phyloP scores from a whole-genome alignment of 164 flowering plant species.

The Tetracentron sinense region DNA sequence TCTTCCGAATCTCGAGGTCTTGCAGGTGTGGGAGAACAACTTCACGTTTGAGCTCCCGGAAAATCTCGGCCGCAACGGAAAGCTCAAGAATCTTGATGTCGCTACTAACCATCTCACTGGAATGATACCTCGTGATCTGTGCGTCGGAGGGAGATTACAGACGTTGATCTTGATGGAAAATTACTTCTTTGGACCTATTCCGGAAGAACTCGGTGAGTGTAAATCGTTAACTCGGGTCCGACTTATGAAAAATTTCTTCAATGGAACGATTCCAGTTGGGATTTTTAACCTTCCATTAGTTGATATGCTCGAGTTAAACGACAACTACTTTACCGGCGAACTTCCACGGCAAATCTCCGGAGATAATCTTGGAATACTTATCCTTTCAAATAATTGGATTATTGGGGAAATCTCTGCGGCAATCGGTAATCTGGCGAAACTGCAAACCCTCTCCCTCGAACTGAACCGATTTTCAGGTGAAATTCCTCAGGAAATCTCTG shows the following conservation, averaged over 20 bases:
- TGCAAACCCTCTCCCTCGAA: slow-evolving; percentile 46
- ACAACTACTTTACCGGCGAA: slow-evolving; percentile 50
- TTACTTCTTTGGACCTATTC: slow-evolving; percentile 47
- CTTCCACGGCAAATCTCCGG: slow-evolving; percentile 43
- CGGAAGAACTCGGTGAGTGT: slow-evolving; percentile 56
- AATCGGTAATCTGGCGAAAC: slow-evolving; percentile 38
- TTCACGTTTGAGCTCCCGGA: slow-evolving; percentile 52
- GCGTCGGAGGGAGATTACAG: slow-evolving; percentile 43
- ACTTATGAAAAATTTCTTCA: slow-evolving; percentile 33
- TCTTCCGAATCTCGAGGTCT: slow-evolving; percentile 48
- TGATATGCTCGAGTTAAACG: slow-evolving; percentile 31
- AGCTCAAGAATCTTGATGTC: slow-evolving; percentile 42
- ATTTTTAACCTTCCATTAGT: slow-evolving; percentile 40
- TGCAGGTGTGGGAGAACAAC: slow-evolving; percentile 59
- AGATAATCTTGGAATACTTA: slow-evolving; percentile 20
- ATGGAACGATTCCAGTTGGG: slow-evolving; percentile 51
- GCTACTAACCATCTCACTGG: slow-evolving; percentile 56
- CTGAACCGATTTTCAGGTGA: slow-evolving; percentile 49
- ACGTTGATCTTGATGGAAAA: slow-evolving; percentile 49
- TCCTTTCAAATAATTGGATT: not conserved
- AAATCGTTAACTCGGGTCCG: slow-evolving; percentile 40
- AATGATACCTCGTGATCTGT: slow-evolving; percentile 40
- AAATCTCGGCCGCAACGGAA: slow-evolving; percentile 54
- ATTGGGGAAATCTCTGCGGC: slow-evolving; percentile 7
- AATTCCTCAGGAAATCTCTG: slow-evolving; percentile 53